phyloP scores from a whole-genome alignment of 768 basidiomycete genomes.

The Ramaria rubella region DNA sequence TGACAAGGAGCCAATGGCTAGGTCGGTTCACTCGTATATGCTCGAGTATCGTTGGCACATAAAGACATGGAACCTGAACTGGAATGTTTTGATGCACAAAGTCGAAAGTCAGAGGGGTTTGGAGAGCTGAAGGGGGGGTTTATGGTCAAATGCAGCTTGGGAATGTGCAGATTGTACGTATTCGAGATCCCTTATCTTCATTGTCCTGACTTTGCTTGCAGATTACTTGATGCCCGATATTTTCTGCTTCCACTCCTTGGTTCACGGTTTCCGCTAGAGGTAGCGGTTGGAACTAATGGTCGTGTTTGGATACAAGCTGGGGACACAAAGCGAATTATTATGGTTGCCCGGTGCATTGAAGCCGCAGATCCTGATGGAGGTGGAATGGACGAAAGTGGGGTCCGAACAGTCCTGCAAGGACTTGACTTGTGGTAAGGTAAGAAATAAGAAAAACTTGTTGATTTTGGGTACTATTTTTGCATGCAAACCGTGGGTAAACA shows the following conservation, averaged over 20 bases:
- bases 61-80: conserved; percentile 98
- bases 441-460: neutral
- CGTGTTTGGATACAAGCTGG: conserved; percentile 83
- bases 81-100: conserved; percentile 92
- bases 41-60: conserved; percentile 87
- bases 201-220: conserved; percentile 24
- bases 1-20: conserved; percentile 23
- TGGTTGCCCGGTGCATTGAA: conserved; percentile 72
- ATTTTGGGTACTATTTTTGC: neutral
- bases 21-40: conserved; percentile 90
- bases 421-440: conserved; percentile 31
- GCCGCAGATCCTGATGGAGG: conserved; percentile 71
- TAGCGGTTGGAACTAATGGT: conserved; percentile 87
- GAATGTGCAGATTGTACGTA: conserved; percentile 79
- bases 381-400: conserved; percentile 40
- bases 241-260: conserved; percentile 81
- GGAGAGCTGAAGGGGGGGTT: conserved; percentile 92
- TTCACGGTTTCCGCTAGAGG: conserved; percentile 76
- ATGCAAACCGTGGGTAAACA: neutral
- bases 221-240: conserved; percentile 73
- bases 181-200: neutral
- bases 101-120: conserved; percentile 86
- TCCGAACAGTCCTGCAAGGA: conserved; percentile 47
- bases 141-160: conserved; percentile 71
- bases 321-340: conserved; percentile 67